These are phyloP conservation scores for Murraya paniculata DNA, from an alignment of 345 rosid species.

Conservation along the genomic window DNA sequence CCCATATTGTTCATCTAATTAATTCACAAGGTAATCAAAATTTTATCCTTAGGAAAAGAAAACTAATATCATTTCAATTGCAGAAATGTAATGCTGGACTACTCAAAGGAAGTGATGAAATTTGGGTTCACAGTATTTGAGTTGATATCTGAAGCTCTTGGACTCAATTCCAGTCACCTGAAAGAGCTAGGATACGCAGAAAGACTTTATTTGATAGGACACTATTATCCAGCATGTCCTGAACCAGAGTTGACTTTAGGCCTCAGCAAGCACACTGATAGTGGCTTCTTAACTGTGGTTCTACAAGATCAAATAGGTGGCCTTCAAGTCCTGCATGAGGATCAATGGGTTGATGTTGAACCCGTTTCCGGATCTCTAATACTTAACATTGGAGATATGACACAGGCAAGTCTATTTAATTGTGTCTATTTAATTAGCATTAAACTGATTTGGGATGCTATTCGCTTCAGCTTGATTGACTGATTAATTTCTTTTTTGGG, in stretches of 20 bases:
- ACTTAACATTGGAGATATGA: slow-evolving; percentile 25
- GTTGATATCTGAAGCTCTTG: slow-evolving; percentile 29
- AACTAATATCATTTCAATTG: neutral
- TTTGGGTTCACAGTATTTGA: slow-evolving; percentile 7
- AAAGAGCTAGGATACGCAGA: slow-evolving; percentile 25
- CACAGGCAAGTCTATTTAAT: slow-evolving; percentile 12
- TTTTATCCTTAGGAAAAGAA: no score
- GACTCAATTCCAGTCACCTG: slow-evolving; percentile 14
- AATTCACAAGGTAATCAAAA: no score
- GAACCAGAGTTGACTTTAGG: slow-evolving; percentile 34
- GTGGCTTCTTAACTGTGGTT: slow-evolving; percentile 5
- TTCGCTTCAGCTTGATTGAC: no score
- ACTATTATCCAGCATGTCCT: slow-evolving; percentile 35
- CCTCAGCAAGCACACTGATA: slow-evolving; percentile 20
- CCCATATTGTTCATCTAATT: no score
- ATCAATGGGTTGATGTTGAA: slow-evolving; percentile 19
- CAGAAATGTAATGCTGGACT: slow-evolving; percentile 7
- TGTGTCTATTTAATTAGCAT: neutral
- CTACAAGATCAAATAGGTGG: slow-evolving; percentile 23
- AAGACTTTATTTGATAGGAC: slow-evolving; percentile 7
- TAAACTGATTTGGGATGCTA: neutral
- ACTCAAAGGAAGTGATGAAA: slow-evolving; percentile 9
- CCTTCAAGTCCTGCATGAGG: slow-evolving; percentile 22
- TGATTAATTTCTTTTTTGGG: no score
- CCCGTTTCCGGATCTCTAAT: slow-evolving; percentile 18